Conservation (phyloP, 495 filamentous ascomycete genomes). For the Ramalina peruviana region DNA sequence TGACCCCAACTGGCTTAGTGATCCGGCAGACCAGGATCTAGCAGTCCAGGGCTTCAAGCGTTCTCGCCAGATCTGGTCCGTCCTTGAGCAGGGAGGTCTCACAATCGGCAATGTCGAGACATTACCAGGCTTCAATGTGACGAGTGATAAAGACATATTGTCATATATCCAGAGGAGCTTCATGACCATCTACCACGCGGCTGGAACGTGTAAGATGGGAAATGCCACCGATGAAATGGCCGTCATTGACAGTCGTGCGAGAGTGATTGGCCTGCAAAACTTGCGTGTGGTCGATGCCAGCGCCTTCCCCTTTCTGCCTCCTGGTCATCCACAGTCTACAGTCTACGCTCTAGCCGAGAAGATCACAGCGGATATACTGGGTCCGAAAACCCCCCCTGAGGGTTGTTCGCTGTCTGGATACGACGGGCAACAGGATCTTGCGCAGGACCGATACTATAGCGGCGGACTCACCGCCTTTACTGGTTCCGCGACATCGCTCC, state of each 20-base stretch:
- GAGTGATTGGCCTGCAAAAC: constrained; percentile 25
- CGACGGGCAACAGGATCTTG: not conserved
- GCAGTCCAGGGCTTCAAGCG: constrained; percentile 42
- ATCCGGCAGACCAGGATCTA: constrained; percentile 25
- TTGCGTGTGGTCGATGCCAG: constrained; percentile 40
- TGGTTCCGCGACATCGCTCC: not conserved
- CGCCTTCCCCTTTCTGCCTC: constrained; percentile 35
- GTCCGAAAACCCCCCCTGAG: constrained; percentile 4
- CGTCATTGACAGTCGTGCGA: constrained; percentile 28
- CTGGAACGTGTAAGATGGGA: constrained; percentile 33
- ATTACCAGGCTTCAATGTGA: constrained; percentile 29
- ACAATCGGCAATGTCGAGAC: constrained; percentile 23
- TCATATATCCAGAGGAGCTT: constrained; percentile 26
- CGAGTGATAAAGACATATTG: constrained; percentile 32
- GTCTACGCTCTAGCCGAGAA: constrained; percentile 29
- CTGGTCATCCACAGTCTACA: constrained; percentile 29
- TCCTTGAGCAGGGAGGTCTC: constrained; percentile 11
- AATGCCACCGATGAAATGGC: constrained; percentile 21
- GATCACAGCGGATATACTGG: constrained; percentile 19
- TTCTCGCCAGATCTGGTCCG: constrained; percentile 13
- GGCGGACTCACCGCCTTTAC: not conserved
- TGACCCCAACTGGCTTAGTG: constrained; percentile 35
- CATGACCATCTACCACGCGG: constrained; percentile 35
- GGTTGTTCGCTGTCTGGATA: constrained; percentile 3
- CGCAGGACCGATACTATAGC: not conserved